Conservation (phyloP, 2,329 filamentous ascomycete genomes). For the Rhynchosporium graminicola region DNA sequence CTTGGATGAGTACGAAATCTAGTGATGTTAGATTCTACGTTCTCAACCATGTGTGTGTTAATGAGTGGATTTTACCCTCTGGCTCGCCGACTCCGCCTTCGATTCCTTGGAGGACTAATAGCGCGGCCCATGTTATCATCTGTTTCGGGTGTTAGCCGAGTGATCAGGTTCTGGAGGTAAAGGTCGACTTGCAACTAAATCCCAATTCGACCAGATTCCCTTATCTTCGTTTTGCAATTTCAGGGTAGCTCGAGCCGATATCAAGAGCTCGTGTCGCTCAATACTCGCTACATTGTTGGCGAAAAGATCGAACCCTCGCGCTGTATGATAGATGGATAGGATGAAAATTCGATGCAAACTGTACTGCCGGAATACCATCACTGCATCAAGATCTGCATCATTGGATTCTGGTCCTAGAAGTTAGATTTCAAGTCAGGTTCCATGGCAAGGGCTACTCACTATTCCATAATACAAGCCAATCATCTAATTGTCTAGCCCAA, state of each 20-base stretch:
- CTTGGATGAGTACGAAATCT: slow-evolving; percentile 34
- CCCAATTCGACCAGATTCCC: slow-evolving; percentile 49
- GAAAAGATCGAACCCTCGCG: slow-evolving; percentile 45
- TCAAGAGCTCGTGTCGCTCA: slow-evolving; percentile 46
- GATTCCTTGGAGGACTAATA: slow-evolving; percentile 47
- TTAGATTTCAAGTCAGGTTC: not conserved
- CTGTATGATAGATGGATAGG: slow-evolving; percentile 47
- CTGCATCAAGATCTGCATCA: slow-evolving; percentile 41
- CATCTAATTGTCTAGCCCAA: slow-evolving; percentile 46
- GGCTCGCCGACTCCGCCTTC: slow-evolving; percentile 45
- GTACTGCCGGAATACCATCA: slow-evolving; percentile 46
- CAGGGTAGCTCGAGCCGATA: slow-evolving; percentile 46
- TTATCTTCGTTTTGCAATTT: slow-evolving; percentile 45
- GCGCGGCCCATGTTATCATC: slow-evolving; percentile 48
- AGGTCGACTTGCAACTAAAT: slow-evolving; percentile 40
- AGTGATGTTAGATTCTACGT: no score
- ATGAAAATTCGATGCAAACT: slow-evolving; percentile 46
- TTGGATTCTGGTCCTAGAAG: slow-evolving; percentile 18
- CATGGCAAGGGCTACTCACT: slow-evolving; percentile 19
- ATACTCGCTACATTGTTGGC: slow-evolving; percentile 43
- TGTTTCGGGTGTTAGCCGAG: slow-evolving; percentile 12
- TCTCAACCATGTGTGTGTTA: slow-evolving; percentile 7
- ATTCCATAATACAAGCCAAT: slow-evolving; percentile 47
- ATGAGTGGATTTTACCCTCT: slow-evolving; percentile 37
- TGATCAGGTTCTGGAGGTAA: not conserved